Base-by-base conservation (phyloP, 805 yeast genomes). In the Saturnispora hagleri region DNA sequence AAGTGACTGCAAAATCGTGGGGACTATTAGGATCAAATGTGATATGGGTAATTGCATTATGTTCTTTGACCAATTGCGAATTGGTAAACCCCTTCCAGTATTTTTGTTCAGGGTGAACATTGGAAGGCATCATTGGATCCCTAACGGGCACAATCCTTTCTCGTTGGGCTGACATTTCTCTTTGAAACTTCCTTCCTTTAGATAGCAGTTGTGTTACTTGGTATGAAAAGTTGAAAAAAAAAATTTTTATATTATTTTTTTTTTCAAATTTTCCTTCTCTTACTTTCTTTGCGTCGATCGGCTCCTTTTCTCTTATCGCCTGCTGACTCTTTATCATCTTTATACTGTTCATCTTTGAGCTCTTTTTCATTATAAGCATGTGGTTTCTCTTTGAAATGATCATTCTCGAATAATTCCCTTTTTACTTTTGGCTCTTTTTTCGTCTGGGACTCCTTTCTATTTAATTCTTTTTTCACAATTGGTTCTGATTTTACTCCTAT, bases 1-100 rank as follows among this genome's bases (percentile, higher is more conserved):
- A 82, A 0, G 97, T 86, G 35, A 93, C 87, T 24, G 97, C 98
- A 70, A 91, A 86, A 69, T 93, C 96, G 64, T 87, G 83, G 5
- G 97, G 96, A 15, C 82, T 71, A 38, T 75, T 76, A 2, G 97
- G 97, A 64, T 86, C 89, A 75, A 93, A 93, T 57, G 83, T 77
- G 51, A 93, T 82, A 64, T 89, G 95, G 35, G 86, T 82, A 43
- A 93, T 88, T 41, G 97, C 88, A 67, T 87, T 89, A 69, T 87
- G 91, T 66, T 93, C 98, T 66, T 93, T 91, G 27, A 90, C 89
- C 38, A 93, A 74, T 64, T 91, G 91, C 3, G 98, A 91, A 57
- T 81, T 84, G 48, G 73, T 69, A 66, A 84, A 90, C 6, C 89
- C 86, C 60, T 95, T 75, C 98, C 98, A 93, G 70, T 86, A 91